phyloP scores from a whole-genome alignment of 2,329 filamentous ascomycete genomes.

The Trichoderma atrobrunneum region DNA sequence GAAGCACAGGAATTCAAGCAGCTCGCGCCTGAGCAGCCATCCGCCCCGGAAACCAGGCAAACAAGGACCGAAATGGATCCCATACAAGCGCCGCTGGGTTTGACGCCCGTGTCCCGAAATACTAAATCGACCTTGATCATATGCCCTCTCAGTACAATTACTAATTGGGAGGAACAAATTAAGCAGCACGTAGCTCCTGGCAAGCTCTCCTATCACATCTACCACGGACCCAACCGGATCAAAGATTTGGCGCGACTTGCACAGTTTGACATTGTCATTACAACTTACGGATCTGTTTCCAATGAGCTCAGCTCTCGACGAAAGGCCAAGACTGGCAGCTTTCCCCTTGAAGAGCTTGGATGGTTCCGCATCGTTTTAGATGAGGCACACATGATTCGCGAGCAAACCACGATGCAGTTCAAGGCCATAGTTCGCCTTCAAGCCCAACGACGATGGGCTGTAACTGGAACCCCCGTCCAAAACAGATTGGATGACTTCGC shows the following conservation, averaged over 20 bases:
- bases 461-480: conserved; percentile 95
- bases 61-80: conserved; percentile 31
- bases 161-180: conserved; percentile 94
- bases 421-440: conserved; percentile 79
- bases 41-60: conserved; percentile 40
- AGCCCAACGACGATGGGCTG: conserved; percentile 84
- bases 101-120: conserved; percentile 61
- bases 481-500: conserved; percentile 90
- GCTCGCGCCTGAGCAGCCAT: conserved; percentile 50
- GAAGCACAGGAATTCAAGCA: conserved; percentile 62
- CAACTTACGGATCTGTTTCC: conserved; percentile 85
- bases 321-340: conserved; percentile 56
- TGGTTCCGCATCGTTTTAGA: conserved; percentile 95
- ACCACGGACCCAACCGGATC: conserved; percentile 77
- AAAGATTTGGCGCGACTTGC: conserved; percentile 67
- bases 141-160: conserved; percentile 84
- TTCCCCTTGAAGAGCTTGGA: conserved; percentile 72
- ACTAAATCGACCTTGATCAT: conserved; percentile 79
- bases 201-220: conserved; percentile 71
- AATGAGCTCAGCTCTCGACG: conserved; percentile 69
- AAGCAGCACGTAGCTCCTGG: conserved; percentile 70
- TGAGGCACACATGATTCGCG: conserved; percentile 92
- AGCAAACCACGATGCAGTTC: conserved; percentile 75
- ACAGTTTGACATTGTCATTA: conserved; percentile 80
- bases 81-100: conserved; percentile 42